Base-by-base conservation (phyloP, 2,329 filamentous ascomycete genomes). In the Orbilia quercus region DNA sequence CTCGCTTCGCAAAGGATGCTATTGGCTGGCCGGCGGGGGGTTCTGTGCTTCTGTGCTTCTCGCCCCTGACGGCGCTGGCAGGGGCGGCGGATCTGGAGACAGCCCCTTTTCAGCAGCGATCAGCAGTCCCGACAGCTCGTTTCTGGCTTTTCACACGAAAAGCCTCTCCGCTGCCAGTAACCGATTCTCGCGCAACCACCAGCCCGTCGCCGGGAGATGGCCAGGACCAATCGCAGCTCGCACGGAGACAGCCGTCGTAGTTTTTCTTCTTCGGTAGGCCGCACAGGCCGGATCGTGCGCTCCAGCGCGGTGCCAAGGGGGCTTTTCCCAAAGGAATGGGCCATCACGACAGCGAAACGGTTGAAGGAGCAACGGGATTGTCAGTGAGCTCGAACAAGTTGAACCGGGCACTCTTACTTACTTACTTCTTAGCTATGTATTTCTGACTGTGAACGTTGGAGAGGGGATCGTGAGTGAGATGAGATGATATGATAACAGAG, bases 31-130 rank as follows among this genome's bases (percentile, higher is more conserved):
- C 7, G 6, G 12, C 2, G 20, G 22, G 50, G n/a, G n/a, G n/a
- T n/a, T n/a, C n/a, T n/a, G n/a, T n/a, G n/a, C n/a, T 20, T 12
- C 28, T 31, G 28, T 31, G 28, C 28, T 31, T 31, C 28, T 31
- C 28, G 47, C 44, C 40, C 47, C 45, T 53, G 34, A 54, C 31
- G 31, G 36, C 40, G 36, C 47, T 47, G 16, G 60, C 40, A 18
- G 44, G 60, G 47, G 28, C 28, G 28, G 28, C 42, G 57, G 69
- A 73, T 65, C 69, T 62, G 69, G 60, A 28, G 42, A 40, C 18
- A 57, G 28, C 69, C 69, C 69, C 62, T 73, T 73, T 73, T 66
- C 60, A 73, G 69, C 69, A 73, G 60, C 69, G 69, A 73, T 73
- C 69, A 66, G 60, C 69, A 62, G 69, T 73, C 69, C 69, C 69